Evolutionary conservation across 2,329 filamentous ascomycete species (phyloP).

Genomic region (Cladophialophora exuberans): DNA sequence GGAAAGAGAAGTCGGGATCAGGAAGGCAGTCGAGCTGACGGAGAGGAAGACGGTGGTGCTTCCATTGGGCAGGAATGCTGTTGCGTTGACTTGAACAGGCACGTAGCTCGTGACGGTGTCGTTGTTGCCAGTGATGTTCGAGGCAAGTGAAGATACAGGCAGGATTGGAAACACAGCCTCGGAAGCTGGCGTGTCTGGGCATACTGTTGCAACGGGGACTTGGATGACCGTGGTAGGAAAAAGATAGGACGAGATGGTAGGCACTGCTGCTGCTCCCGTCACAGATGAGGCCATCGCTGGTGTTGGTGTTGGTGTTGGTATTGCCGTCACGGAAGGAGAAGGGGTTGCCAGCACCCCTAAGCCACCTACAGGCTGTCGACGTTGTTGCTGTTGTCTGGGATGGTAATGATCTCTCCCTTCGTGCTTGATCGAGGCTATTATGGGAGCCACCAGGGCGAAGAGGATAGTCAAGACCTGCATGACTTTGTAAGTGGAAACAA

Average conservation of each 20-base stretch:
- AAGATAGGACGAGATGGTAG: constrained; percentile 15
- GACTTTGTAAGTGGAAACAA: not conserved
- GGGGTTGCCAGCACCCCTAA: constrained; percentile 5
- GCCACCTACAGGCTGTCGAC: not conserved
- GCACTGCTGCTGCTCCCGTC: too few species aligned
- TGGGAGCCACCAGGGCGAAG: constrained; percentile 11
- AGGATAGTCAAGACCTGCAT: constrained; percentile 13
- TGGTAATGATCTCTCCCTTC: constrained; percentile 21
- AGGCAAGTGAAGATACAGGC: constrained; percentile 5
- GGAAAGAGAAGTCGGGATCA: not conserved
- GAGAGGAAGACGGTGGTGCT: constrained; percentile 26
- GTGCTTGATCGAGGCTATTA: constrained; percentile 7
- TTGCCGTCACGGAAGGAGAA: not conserved
- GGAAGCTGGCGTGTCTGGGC: constrained; percentile 19
- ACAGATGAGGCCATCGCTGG: too few species aligned
- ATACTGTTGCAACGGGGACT: constrained; percentile 29
- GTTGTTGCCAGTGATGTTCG: not conserved
- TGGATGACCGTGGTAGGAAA: constrained; percentile 28
- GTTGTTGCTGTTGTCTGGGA: constrained; percentile 14
- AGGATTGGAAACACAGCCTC: constrained; percentile 15
- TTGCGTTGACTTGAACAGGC: constrained; percentile 24
- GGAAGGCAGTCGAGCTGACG: constrained; percentile 1
- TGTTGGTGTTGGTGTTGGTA: not conserved
- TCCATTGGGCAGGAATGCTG: constrained; percentile 27
- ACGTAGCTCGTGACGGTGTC: constrained; percentile 1